Evolutionary conservation across 805 yeast species (phyloP).

Genomic region (Cyberlindnera xylosilytica): DNA sequence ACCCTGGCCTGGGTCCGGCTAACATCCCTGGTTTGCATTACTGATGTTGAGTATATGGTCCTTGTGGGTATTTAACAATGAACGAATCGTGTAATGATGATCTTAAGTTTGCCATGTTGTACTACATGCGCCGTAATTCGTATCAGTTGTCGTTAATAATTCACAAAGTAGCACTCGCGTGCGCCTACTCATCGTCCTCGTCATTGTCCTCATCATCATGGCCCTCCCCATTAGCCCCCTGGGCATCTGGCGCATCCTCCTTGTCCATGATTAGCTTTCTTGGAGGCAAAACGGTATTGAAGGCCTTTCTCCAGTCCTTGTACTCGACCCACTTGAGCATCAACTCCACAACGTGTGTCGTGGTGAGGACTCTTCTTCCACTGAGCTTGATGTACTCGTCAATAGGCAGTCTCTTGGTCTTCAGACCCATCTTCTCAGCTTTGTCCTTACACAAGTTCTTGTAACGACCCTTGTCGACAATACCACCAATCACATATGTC

Average conservation of each 20-base stretch:
- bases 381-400: slow-evolving; percentile 77
- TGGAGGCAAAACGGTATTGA: slow-evolving; percentile 82
- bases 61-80: too few species aligned
- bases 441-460: slow-evolving; percentile 76
- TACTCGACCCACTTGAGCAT: slow-evolving; percentile 76
- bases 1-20: slow-evolving; percentile 10
- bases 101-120: too few species aligned
- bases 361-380: slow-evolving; percentile 87
- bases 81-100: too few species aligned
- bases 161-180: background rate
- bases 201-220: background rate
- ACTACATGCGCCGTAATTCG: too few species aligned
- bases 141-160: too few species aligned
- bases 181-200: background rate
- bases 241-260: slow-evolving; percentile 4
- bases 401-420: slow-evolving; percentile 80
- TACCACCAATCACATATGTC: slow-evolving; percentile 91
- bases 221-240: background rate
- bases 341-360: slow-evolving; percentile 92
- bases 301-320: slow-evolving; percentile 81
- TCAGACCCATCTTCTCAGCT: slow-evolving; percentile 68
- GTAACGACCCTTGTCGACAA: slow-evolving; percentile 92
- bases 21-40: slow-evolving; percentile 18
- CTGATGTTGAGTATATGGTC: background rate
- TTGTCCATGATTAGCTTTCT: slow-evolving; percentile 45